Conservation (phyloP, 106 monocot species). For the Allium sativum region DNA sequence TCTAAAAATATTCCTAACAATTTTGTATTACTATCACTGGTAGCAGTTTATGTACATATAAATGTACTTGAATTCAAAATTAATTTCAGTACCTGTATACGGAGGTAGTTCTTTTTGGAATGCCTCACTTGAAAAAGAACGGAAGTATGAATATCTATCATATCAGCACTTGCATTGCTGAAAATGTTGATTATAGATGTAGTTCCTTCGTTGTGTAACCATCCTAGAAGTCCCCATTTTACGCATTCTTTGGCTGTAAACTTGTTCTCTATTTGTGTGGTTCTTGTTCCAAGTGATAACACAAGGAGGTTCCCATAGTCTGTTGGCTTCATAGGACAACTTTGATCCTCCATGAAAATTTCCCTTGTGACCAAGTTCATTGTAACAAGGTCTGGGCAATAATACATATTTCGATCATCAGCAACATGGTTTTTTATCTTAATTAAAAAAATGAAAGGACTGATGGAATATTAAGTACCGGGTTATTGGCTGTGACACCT, state of each 20-base stretch:
- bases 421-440: background rate
- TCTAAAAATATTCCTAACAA: no score
- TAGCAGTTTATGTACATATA: no score
- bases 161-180: conserved; percentile 50
- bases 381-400: background rate
- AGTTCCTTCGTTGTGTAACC: conserved; percentile 28
- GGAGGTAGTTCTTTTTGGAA: background rate
- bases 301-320: conserved; percentile 12
- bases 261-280: conserved; percentile 18
- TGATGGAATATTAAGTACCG: conserved; percentile 17
- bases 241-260: conserved; percentile 19
- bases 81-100: background rate
- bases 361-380: background rate
- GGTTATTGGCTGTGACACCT: conserved; percentile 56
- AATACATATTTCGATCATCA: background rate
- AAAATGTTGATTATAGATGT: conserved; percentile 48
- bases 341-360: background rate
- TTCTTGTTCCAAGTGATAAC: conserved; percentile 51
- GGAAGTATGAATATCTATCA: conserved; percentile 55
- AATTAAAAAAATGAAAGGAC: background rate
- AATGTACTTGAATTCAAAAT: no score
- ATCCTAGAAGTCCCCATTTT: conserved; percentile 49
- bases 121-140: conserved; percentile 32
- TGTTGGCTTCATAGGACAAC: background rate
- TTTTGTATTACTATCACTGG: no score